Evolutionary conservation across 768 basidiomycete genomes (phyloP).

Genomic region (Trametes meyenii): DNA sequence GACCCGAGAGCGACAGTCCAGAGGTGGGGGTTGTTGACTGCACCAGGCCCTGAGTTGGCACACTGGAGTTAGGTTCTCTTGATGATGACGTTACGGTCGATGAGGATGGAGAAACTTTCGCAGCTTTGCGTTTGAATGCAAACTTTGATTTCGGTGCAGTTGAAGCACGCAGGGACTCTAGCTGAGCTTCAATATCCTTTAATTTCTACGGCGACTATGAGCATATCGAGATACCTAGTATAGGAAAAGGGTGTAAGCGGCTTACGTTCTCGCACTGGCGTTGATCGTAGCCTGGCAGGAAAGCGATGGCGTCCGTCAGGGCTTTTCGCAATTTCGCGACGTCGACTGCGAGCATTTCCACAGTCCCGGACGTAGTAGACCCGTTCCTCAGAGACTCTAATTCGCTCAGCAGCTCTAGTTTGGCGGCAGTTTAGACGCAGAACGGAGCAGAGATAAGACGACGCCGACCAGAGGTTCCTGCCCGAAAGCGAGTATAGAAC

Average conservation of each 20-base stretch:
- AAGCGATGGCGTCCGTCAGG: constrained; percentile 63
- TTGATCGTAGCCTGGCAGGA: constrained; percentile 74
- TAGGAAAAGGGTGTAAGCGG: constrained; percentile 2
- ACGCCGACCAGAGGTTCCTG: constrained; percentile 52
- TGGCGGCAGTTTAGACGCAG: constrained; percentile 12
- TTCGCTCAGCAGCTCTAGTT: constrained; percentile 51
- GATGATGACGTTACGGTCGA: neutral
- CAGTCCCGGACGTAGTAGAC: constrained; percentile 26
- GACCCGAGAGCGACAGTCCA: constrained; percentile 49
- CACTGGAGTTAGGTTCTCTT: too few species aligned
- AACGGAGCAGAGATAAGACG: constrained; percentile 17
- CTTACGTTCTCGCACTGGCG: constrained; percentile 69
- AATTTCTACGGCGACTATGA: constrained; percentile 54
- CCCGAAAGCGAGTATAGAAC: constrained; percentile 55
- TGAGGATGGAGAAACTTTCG: constrained; percentile 19
- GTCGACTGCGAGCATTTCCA: constrained; percentile 51
- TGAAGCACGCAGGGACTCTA: constrained; percentile 53
- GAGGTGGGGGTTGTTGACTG: neutral
- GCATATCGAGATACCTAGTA: neutral
- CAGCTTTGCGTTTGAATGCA: constrained; percentile 57
- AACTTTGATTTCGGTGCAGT: constrained; percentile 62
- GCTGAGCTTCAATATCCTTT: constrained; percentile 55
- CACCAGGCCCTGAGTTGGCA: neutral
- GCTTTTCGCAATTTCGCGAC: constrained; percentile 62
- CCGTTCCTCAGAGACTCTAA: constrained; percentile 44